Evolutionary conservation across 164 flowering plant species (phyloP), one percentile per base, ranked within the genome.

Genomic region (Stephania japonica): DNA sequence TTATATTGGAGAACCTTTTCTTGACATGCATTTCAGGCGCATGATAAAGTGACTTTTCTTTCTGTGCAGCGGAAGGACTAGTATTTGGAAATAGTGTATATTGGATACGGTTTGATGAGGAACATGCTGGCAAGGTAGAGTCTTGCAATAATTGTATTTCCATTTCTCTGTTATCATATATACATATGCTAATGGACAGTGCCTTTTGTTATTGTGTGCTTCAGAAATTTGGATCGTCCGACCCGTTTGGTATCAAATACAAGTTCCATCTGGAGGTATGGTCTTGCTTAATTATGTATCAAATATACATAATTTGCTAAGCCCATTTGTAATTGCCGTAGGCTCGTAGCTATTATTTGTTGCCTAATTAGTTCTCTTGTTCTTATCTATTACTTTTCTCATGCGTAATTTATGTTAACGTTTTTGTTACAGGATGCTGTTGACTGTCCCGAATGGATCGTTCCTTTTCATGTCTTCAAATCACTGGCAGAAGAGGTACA

Each of bases 391-490:
- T 56, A n/a, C 19, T 32, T 32, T 4, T 32, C 1, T 56, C 6
- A 18, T 56, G n/a, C 0, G 62, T 56, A 56, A 56, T 56, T 16
- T 4, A 16, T 47, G 38, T 56, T 56, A 3, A 56, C 18, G 16
- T 27, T 62, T 67, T 23, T 67, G 42, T 76, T 83, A 78, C 83
- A 95, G 99, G 99, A 95, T 90, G 99, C 97, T 47, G 98, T 95
- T 75, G 97, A 95, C 82, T 95, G 97, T 81, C 99, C 98, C 25
- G 99, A 95, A 80, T 93, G 99, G 97, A 85, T 95, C 79, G 99
- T 95, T 47, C 97, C 98, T 43, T 90, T 95, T 42, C 83, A 85
- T 68, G 79, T 95, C 61, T 95, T 95, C 88, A 93, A 91, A 77
- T 76, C 86, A 25, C 76, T 95, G 80, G 99, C 98, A 23, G 98